Percentiles rank a stretch among this genome's conserved stretches.
Conservation (phyloP, 1,284 basidiomycete species). For the Exsudoporus floridanus region DNA sequence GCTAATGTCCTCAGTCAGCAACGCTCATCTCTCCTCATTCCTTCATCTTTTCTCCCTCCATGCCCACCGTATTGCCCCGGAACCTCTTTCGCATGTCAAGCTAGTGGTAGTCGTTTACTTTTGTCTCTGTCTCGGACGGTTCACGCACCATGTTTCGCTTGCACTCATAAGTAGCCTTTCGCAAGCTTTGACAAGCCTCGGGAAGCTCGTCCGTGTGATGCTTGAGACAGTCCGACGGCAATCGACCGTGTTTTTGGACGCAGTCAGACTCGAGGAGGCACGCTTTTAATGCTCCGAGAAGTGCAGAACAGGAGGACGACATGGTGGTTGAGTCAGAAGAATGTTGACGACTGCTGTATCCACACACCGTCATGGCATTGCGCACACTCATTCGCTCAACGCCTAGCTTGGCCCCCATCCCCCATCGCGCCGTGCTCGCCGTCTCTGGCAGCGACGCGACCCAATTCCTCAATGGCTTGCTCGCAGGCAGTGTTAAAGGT, state of each 20-base stretch:
- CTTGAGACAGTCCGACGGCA: slow-evolving; percentile 78
- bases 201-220: slow-evolving; percentile 73
- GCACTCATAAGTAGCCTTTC: slow-evolving; percentile 82
- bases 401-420: slow-evolving; percentile 62
- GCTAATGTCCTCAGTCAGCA: slow-evolving; percentile 24
- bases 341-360: slow-evolving; percentile 8
- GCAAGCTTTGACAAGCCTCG: slow-evolving; percentile 68
- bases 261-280: slow-evolving; percentile 82
- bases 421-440: slow-evolving; percentile 67
- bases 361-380: slow-evolving; percentile 33
- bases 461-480: slow-evolving; percentile 87
- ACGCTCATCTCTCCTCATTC: neutral
- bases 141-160: slow-evolving; percentile 82
- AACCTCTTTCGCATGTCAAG: slow-evolving; percentile 83
- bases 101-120: slow-evolving; percentile 39
- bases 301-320: slow-evolving; percentile 76
- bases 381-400: slow-evolving; percentile 47
- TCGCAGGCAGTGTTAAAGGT: slow-evolving; percentile 60
- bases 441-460: slow-evolving; percentile 81
- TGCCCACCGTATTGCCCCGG: slow-evolving; percentile 67
- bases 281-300: slow-evolving; percentile 73
- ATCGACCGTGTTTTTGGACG: slow-evolving; percentile 67
- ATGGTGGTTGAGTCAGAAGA: slow-evolving; percentile 37
- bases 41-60: slow-evolving; percentile 31
- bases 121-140: neutral